These are phyloP conservation scores for Solanum paucissectum DNA, from an alignment of 257 asterid species.

Conservation along the genomic window DNA sequence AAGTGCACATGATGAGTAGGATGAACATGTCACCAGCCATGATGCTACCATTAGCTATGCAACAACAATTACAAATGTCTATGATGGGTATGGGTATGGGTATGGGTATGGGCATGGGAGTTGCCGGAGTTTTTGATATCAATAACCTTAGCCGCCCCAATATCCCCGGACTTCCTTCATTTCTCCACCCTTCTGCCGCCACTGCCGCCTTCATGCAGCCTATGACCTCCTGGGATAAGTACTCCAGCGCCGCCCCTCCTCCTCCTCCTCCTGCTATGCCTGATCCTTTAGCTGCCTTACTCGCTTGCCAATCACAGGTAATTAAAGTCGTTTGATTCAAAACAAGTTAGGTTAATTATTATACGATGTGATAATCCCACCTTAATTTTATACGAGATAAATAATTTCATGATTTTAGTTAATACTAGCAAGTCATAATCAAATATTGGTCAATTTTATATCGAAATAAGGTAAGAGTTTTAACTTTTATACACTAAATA, in stretches of 20 bases:
- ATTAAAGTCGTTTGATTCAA: neutral
- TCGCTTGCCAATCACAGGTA: slow-evolving; percentile 63
- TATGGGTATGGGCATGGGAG: slow-evolving; percentile 44
- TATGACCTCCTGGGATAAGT: slow-evolving; percentile 46
- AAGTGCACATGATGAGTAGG: slow-evolving; percentile 55
- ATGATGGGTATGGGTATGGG: slow-evolving; percentile 55
- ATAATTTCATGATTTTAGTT: neutral
- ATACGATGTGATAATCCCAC: neutral
- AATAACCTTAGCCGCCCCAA: slow-evolving; percentile 32
- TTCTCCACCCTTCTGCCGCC: slow-evolving; percentile 10
- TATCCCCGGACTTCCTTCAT: slow-evolving; percentile 14
- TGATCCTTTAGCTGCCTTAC: slow-evolving; percentile 38
- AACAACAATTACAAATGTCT: slow-evolving; percentile 77
- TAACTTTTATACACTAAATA: too few relatives aligned
- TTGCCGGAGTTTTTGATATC: slow-evolving; percentile 47
- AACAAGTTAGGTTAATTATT: neutral
- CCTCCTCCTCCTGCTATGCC: slow-evolving; percentile 14
- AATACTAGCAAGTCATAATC: neutral
- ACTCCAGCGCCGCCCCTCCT: slow-evolving; percentile 9
- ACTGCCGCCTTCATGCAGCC: slow-evolving; percentile 31
- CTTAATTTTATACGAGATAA: neutral
- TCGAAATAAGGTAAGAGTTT: neutral
- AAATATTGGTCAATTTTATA: too few relatives aligned
- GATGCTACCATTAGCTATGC: slow-evolving; percentile 63
- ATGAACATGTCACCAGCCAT: slow-evolving; percentile 56